Evolutionary conservation across 1,139 yeast species (phyloP).

Genomic region (Protomyces arabidopsidicola): DNA sequence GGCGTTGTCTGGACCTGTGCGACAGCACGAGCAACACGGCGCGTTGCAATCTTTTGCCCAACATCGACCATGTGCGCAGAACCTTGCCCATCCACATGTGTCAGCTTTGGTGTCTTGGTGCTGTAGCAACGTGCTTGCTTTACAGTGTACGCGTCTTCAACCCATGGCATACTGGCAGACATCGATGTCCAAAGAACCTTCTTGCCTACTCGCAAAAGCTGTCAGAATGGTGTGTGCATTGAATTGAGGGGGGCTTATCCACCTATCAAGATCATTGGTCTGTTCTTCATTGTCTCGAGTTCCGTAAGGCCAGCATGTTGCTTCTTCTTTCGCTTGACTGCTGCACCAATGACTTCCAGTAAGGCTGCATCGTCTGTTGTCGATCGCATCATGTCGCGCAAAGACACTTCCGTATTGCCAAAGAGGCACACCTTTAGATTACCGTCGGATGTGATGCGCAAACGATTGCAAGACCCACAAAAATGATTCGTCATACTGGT

Average conservation of each 20-base stretch:
- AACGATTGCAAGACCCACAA: slow-evolving; percentile 49
- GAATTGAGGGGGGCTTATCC: slow-evolving; percentile 39
- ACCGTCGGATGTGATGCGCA: slow-evolving; percentile 51
- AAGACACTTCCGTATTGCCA: slow-evolving; percentile 49
- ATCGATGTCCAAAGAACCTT: too few relatives aligned
- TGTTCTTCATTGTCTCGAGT: slow-evolving; percentile 46
- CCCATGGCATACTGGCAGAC: too few relatives aligned
- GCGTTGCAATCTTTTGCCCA: slow-evolving; percentile 41
- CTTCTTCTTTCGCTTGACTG: slow-evolving; percentile 46
- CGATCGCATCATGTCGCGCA: slow-evolving; percentile 45
- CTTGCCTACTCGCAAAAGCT: not conserved
- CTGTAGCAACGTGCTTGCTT: not conserved
- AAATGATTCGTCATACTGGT: slow-evolving; percentile 53
- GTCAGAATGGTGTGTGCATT: not conserved
- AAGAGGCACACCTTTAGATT: slow-evolving; percentile 51
- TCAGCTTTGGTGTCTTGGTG: slow-evolving; percentile 34
- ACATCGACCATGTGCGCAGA: slow-evolving; percentile 51
- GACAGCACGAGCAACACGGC: slow-evolving; percentile 44
- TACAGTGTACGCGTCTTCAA: too few relatives aligned
- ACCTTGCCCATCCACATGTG: slow-evolving; percentile 46
- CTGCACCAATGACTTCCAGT: slow-evolving; percentile 43
- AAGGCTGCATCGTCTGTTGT: slow-evolving; percentile 39
- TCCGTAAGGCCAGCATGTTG: slow-evolving; percentile 51
- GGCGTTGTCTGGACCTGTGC: slow-evolving; percentile 43
- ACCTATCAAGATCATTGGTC: slow-evolving; percentile 55